Base-by-base conservation (phyloP, 805 yeast species). In the Kazachstania viticola region DNA sequence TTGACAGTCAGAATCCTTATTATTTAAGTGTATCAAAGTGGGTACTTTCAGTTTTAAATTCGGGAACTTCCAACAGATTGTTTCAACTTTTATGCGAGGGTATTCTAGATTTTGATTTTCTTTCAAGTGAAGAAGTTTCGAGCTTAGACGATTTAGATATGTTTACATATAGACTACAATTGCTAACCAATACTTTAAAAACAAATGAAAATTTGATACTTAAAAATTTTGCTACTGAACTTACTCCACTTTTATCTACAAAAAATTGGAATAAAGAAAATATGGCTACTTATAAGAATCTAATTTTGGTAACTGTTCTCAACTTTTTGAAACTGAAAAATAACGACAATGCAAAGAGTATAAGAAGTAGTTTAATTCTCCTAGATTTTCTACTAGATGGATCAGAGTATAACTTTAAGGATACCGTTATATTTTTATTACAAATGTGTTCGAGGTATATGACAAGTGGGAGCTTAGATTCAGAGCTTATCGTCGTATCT, bases 31-130 rank as follows among this genome's bases (percentile, higher is more conserved):
- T 69, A 1, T 54, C 64, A 2, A 62, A 67, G 31, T 76, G 81
- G 71, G 49, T 78, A 3, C 44, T 56, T 18, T 54, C 59, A 2
- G 53, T 62, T 5, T 34, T 69, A 3, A 56, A 61, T 27, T 58
- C 66, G 17, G 85, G 85, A 0, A 63, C 77, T 1, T 55, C 75
- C 0, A 73, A 73, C 36, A 63, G 79, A 34, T 51, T 87, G 4
- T 69, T 82, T 38, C 73, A 73, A 36, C 49, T 73, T 11, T 54
- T 83, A 27, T 58, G 78, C 2, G 64, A 67, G n/a, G 71, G 79
- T 5, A 48, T 82, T 9, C 46, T 74, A 27, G 50, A 60, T 37
- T 60, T 49, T 45, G 60, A 42, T 17, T 69, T 61, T 39, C 44
- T 45, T 34, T 41, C 30, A 34, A 56, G 32, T 36, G 48, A 33